Percentiles rank a stretch among this genome's conserved stretches.
Evolutionary conservation across 352 stramenopile genomes (phyloP).

Genomic region (Phytophthora parvispora): DNA sequence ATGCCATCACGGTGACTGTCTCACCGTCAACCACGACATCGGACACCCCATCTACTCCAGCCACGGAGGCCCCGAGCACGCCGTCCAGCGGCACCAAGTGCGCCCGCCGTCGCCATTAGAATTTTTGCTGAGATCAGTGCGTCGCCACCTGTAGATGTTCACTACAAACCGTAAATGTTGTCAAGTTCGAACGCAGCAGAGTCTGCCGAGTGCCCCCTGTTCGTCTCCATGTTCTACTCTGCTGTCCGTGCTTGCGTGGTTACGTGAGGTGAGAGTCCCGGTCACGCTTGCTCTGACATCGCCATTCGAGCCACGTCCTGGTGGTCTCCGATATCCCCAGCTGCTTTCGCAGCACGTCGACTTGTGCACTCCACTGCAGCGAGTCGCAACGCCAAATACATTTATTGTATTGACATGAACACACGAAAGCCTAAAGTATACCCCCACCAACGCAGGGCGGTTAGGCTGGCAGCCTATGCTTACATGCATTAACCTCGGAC

Average conservation of each 20-base stretch:
- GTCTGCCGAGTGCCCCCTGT: not conserved
- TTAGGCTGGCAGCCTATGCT: too few relatives aligned
- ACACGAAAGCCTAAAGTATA: too few relatives aligned
- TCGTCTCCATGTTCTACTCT: not conserved
- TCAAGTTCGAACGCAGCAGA: constrained; percentile 3
- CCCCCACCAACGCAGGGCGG: too few relatives aligned
- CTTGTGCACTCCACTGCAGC: too few relatives aligned
- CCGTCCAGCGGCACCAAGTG: constrained; percentile 27
- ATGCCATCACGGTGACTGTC: not conserved
- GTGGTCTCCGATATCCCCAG: not conserved
- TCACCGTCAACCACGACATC: not conserved
- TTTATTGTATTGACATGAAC: too few relatives aligned
- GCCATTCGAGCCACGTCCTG: not conserved
- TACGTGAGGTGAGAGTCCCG: not conserved
- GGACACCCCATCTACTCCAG: not conserved
- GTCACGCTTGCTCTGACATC: not conserved
- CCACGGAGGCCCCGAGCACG: constrained; percentile 17
- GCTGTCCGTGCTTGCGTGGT: not conserved
- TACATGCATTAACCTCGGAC: not conserved
- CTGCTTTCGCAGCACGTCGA: too few relatives aligned
- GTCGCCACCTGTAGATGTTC: not conserved
- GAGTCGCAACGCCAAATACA: too few relatives aligned
- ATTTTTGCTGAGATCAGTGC: not conserved
- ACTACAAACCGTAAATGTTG: not conserved
- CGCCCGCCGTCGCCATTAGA: constrained; percentile 30